These are phyloP conservation scores for Blastobotrys petasosporus DNA, from an alignment of 1,139 yeast genomes.

Conservation along the genomic window DNA sequence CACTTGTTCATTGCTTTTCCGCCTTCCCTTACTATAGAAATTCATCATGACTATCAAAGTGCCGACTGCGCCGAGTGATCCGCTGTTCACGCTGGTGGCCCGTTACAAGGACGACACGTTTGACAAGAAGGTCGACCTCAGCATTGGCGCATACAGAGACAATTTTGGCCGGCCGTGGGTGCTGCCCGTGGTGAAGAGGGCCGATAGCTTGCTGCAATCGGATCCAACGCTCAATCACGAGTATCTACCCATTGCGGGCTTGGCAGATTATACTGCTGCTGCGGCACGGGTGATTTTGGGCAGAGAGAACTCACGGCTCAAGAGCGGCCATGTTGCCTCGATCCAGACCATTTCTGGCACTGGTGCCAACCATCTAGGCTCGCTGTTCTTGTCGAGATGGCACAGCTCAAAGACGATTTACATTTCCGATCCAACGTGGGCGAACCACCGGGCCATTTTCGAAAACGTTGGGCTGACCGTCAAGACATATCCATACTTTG, in stretches of 20 bases:
- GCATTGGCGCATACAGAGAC: conserved; percentile 93
- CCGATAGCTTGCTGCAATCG: conserved; percentile 47
- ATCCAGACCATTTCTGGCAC: conserved; percentile 92
- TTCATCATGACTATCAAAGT: background rate
- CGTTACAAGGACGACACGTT: conserved; percentile 53
- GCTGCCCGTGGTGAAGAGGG: conserved; percentile 71
- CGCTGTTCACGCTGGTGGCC: conserved; percentile 72
- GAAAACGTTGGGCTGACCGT: conserved; percentile 58
- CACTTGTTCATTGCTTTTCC: too few relatives aligned
- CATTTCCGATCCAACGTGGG: conserved; percentile 93
- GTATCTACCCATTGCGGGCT: conserved; percentile 80
- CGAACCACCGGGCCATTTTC: conserved; percentile 84
- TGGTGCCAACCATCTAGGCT: conserved; percentile 90
- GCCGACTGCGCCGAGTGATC: conserved; percentile 33
- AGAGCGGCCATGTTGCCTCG: conserved; percentile 47
- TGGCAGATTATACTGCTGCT: conserved; percentile 57
- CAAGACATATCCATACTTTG: conserved; percentile 76
- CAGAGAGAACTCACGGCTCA: conserved; percentile 47
- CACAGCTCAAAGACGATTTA: conserved; percentile 50
- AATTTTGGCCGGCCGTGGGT: conserved; percentile 81
- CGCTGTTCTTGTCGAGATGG: conserved; percentile 55
- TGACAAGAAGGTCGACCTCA: conserved; percentile 65
- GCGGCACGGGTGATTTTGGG: conserved; percentile 84
- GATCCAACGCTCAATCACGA: conserved; percentile 80
- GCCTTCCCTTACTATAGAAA: too few relatives aligned